A percentile compares a stretch with the other conserved stretches of the same genome.
These are phyloP conservation scores for Punctularia strigosozonata DNA, from an alignment of 768 basidiomycete species.

Conservation along the genomic window DNA sequence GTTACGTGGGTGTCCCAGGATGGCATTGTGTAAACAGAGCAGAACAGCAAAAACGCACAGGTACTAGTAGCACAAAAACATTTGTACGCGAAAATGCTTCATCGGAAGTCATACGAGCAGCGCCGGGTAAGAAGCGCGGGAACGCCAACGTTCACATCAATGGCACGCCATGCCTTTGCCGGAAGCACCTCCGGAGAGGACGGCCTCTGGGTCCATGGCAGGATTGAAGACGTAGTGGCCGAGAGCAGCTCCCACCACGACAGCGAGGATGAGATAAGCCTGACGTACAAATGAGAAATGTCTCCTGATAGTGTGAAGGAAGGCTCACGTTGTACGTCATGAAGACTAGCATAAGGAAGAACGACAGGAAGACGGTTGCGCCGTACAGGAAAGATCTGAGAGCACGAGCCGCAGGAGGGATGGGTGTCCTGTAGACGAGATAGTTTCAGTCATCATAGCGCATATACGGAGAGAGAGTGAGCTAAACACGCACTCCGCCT, in stretches of 20 bases:
- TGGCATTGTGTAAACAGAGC: too few relatives aligned
- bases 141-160: too few relatives aligned
- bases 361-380: constrained; percentile 64
- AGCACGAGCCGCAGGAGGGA: constrained; percentile 38
- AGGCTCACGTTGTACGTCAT: constrained; percentile 89
- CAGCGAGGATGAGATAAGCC: constrained; percentile 81
- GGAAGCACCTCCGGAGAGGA: constrained; percentile 30
- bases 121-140: too few relatives aligned
- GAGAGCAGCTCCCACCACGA: constrained; percentile 69
- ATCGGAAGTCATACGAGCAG: too few relatives aligned
- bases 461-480: background rate
- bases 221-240: constrained; percentile 74
- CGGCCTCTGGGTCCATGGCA: constrained; percentile 48
- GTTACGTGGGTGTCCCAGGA: too few relatives aligned
- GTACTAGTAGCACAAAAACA: too few relatives aligned
- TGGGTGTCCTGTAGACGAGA: constrained; percentile 26
- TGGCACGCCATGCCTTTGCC: constrained; percentile 76
- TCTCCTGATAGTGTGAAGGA: background rate
- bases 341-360: constrained; percentile 91
- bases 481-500: constrained; percentile 30
- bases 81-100: too few relatives aligned
- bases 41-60: too few relatives aligned
- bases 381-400: constrained; percentile 64
- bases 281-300: constrained; percentile 16
- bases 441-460: background rate